Base-by-base conservation (phyloP, 495 filamentous ascomycete genomes). In the Aspergillus ellipticus region DNA sequence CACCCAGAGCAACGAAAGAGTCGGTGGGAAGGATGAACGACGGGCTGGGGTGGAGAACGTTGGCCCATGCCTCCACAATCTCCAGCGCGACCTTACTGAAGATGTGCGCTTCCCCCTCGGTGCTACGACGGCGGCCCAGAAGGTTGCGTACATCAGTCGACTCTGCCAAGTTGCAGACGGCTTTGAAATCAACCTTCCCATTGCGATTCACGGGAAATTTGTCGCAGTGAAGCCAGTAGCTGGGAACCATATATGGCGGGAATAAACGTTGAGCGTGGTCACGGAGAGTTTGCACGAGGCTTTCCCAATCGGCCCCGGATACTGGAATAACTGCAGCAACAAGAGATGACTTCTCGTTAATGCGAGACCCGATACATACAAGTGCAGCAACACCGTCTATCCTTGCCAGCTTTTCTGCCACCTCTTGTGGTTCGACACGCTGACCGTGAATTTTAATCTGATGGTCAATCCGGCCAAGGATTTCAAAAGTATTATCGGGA, bases 1-100 rank as follows among this genome's bases (percentile, higher is more conserved):
- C 59, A 17, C 82, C 82, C 35, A 81, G 74, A 21, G 68, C 54
- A 60, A 82, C 75, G 64, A 85, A 83, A 55, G 67, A 75, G 53
- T 79, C 75, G 42, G 74, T 68, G 11, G 75, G 66, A 9, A 67
- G 63, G 24, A 74, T 66, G 2, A 58, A 35, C 7, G 54, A 53
- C 3, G 56, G 19, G 8, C 51, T 22, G 1, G 75, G 26, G 47
- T 69, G 65, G 19, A 79, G 67, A 6, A 74, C 69, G 9, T 71
- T 39, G 16, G 65, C 60, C 68, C 69, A 75, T 29, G 76, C 65
- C 15, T 55, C 29, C 49, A 64, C 65, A 11, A 78, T 65, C 21
- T 48, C 56, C 49, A 49, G 24, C 20, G 60, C 63, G 2, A 43
- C 43, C 26, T 57, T 45, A 22, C 17, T 54, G 22, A 42, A 19